phyloP scores from a whole-genome alignment of 2,329 filamentous ascomycete genomes.

The Davidsoniella virescens region DNA sequence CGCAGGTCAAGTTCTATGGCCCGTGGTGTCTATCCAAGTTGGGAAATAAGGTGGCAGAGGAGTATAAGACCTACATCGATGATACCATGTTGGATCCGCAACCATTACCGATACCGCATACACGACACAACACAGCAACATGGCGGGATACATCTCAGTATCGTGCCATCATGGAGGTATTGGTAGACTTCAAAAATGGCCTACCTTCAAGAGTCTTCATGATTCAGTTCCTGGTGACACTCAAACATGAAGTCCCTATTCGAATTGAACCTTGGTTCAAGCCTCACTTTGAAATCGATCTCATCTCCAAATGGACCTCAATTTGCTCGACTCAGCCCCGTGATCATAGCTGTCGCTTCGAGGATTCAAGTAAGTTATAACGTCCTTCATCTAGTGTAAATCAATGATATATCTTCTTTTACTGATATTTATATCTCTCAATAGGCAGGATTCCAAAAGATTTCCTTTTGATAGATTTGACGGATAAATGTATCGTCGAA shows the following conservation, averaged over 20 bases:
- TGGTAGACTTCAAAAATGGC: not conserved
- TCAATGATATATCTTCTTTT: not conserved
- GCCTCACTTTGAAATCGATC: not conserved
- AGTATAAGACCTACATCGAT: not conserved
- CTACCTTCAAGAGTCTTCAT: not conserved
- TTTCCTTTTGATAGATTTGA: not conserved
- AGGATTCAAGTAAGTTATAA: not conserved
- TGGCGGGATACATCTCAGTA: not conserved
- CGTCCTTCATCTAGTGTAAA: not conserved
- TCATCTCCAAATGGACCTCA: conserved; percentile 2
- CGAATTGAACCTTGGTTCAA: not conserved
- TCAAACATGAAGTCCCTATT: not conserved
- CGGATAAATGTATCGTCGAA: not conserved
- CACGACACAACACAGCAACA: too few species aligned
- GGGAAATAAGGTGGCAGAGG: not conserved
- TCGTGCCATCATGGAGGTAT: not conserved
- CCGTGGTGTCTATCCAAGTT: too few species aligned
- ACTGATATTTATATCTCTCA: too few species aligned
- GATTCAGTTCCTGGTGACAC: conserved; percentile 3
- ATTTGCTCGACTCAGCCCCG: not conserved
- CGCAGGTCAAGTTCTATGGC: too few species aligned
- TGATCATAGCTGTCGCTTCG: not conserved
- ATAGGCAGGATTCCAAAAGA: not conserved
- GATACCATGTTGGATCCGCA: too few species aligned
- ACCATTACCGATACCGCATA: too few species aligned